These are phyloP conservation scores for Cryptosporidium parvum DNA, from an alignment of 169 alveolate genomes.

Conservation along the genomic window DNA sequence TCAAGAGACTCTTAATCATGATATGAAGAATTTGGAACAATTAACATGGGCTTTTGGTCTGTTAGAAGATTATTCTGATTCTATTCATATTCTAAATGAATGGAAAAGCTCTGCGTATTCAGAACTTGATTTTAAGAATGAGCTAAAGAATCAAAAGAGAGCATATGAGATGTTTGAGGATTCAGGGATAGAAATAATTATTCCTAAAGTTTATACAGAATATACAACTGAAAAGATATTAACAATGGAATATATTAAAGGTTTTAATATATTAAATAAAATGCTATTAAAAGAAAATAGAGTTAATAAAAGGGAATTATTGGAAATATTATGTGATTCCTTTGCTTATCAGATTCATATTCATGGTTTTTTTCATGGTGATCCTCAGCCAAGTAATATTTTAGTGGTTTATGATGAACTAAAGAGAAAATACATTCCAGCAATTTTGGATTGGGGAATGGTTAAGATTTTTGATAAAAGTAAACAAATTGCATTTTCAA, in stretches of 20 bases:
- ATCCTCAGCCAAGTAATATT: slow-evolving; percentile 93
- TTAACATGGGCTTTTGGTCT: slow-evolving; percentile 86
- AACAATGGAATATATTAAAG: slow-evolving; percentile 90
- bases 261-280: slow-evolving; percentile 89
- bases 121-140: slow-evolving; percentile 88
- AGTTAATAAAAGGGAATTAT: slow-evolving; percentile 76
- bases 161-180: slow-evolving; percentile 82
- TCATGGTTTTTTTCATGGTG: slow-evolving; percentile 91
- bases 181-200: slow-evolving; percentile 83
- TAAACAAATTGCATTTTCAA: slow-evolving; percentile 84
- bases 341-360: slow-evolving; percentile 84
- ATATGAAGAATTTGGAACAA: slow-evolving; percentile 82
- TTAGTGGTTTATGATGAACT: slow-evolving; percentile 80
- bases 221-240: slow-evolving; percentile 84
- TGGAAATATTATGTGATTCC: slow-evolving; percentile 80
- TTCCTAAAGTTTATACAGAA: slow-evolving; percentile 86
- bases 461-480: slow-evolving; percentile 82
- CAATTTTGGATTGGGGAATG: slow-evolving; percentile 88
- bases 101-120: slow-evolving; percentile 88
- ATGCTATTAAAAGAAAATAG: slow-evolving; percentile 70
- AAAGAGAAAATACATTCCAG: slow-evolving; percentile 80
- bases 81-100: slow-evolving; percentile 83
- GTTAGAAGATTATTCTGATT: slow-evolving; percentile 80
- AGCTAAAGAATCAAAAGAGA: slow-evolving; percentile 83
- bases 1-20: slow-evolving; percentile 83